Percentiles rank a stretch among this genome's conserved stretches.
Conservation (phyloP, 1,139 yeast genomes). For the Yamadazyma epiphylla region DNA sequence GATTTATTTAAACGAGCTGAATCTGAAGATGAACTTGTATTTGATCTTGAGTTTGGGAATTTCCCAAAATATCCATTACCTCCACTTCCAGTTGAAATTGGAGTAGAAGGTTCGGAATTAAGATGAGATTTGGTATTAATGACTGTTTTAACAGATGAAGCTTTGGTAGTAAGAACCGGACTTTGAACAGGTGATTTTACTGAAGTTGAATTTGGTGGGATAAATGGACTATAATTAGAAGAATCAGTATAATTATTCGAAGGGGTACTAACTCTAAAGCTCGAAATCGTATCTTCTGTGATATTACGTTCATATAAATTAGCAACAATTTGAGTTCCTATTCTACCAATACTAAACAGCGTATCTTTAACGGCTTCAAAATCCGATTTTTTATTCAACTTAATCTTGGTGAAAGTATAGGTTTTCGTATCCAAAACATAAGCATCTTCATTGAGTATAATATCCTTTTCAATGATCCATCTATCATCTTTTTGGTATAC, state of each 20-base stretch:
- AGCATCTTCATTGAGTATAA: conserved; percentile 33
- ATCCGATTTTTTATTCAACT: conserved; percentile 15
- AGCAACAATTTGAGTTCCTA: conserved; percentile 22
- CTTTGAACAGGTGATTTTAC: conserved; percentile 4
- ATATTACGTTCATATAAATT: conserved; percentile 13
- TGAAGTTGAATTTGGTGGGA: conserved; percentile 6
- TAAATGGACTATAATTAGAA: conserved; percentile 12
- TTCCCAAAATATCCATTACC: conserved; percentile 4
- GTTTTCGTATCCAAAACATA: conserved; percentile 33
- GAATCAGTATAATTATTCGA: conserved; percentile 10
- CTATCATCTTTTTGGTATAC: conserved; percentile 24
- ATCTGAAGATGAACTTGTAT: conserved; percentile 7
- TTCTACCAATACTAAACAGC: conserved; percentile 17
- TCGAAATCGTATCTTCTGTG: conserved; percentile 9
- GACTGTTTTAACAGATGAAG: conserved; percentile 5
- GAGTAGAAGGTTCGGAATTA: conserved; percentile 11
- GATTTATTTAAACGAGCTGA: conserved; percentile 10
- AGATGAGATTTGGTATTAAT: conserved; percentile 7
- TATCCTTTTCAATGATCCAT: conserved; percentile 35
- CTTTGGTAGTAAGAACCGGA: conserved; percentile 6
- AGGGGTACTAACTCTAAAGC: conserved; percentile 11
- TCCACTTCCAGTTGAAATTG: conserved; percentile 6
- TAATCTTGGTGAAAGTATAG: conserved; percentile 27
- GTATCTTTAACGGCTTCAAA: conserved; percentile 7
- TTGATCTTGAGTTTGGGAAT: conserved; percentile 5